Evolutionary conservation across 371 early-diverging fungal genomes (phyloP).

Genomic region (Capniomyces stellatus): DNA sequence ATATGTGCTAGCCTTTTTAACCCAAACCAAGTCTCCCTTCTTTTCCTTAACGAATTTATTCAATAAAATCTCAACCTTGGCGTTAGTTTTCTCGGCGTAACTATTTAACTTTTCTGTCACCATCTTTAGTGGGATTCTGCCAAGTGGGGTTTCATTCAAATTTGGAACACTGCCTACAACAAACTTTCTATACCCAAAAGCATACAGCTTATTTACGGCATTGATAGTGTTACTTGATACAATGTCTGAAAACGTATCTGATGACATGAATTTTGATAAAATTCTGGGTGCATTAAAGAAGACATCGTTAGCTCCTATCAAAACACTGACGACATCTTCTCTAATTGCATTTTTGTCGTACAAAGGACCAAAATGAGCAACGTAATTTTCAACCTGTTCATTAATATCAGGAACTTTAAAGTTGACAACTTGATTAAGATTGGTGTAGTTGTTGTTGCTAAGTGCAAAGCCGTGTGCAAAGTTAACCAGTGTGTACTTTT

Average conservation of each 20-base stretch:
- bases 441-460: conserved; percentile 18
- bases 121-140: background rate
- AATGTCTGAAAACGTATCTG: background rate
- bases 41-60: background rate
- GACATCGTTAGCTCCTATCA: conserved; percentile 11
- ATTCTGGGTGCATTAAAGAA: background rate
- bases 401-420: conserved; percentile 4
- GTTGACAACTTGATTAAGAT: background rate
- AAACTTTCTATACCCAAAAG: conserved; percentile 7
- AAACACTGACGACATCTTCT: conserved; percentile 6
- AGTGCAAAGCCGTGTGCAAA: conserved; percentile 34
- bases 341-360: background rate
- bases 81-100: background rate
- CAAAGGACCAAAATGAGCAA: background rate
- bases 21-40: background rate
- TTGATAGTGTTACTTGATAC: background rate
- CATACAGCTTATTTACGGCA: conserved; percentile 2
- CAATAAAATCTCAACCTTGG: background rate
- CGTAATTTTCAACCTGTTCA: conserved; percentile 5
- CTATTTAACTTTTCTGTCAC: background rate
- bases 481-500: conserved; percentile 21
- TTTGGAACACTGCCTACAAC: conserved; percentile 6
- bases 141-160: conserved; percentile 3
- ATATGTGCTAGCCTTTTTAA: background rate
- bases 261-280: background rate